A percentile compares a stretch with the other conserved stretches of the same genome.
These are phyloP conservation scores for Nicotiana benthamiana DNA, from an alignment of 257 asterid genomes.

Conservation along the genomic window DNA sequence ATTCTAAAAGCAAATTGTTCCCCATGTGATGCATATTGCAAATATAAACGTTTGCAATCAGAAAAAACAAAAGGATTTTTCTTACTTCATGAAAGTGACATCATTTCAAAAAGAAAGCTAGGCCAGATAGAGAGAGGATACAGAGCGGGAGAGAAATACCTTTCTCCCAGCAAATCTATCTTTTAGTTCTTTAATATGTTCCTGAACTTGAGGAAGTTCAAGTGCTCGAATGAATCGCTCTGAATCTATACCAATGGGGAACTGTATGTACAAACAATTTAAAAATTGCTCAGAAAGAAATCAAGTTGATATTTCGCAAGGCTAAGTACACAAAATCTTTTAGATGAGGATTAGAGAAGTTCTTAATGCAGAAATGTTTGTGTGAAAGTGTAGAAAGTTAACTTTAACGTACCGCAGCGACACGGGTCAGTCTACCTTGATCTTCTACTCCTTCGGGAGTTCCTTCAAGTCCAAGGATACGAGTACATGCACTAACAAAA, in stretches of 20 bases:
- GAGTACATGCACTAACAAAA: conserved; percentile 92
- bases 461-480: conserved; percentile 95
- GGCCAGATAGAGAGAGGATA: neutral
- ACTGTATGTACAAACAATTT: conserved; percentile 35
- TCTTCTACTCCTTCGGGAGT: conserved; percentile 97
- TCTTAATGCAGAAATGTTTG: neutral
- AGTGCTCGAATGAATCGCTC: conserved; percentile 82
- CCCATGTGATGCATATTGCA: neutral
- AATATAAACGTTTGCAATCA: neutral
- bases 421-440: conserved; percentile 95
- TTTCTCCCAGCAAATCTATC: conserved; percentile 82
- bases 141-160: conserved; percentile 34
- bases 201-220: conserved; percentile 52
- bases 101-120: neutral
- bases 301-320: neutral
- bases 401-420: conserved; percentile 70
- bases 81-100: conserved; percentile 3
- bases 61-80: neutral
- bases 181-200: conserved; percentile 52
- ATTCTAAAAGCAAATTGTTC: neutral
- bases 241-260: conserved; percentile 92
- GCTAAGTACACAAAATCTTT: conserved; percentile 5
- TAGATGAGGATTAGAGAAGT: conserved; percentile 3
- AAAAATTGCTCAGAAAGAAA: conserved; percentile 5
- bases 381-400: conserved; percentile 5